Base-by-base conservation (phyloP, 495 filamentous ascomycete species). In the Hypoxylon trugodes region DNA sequence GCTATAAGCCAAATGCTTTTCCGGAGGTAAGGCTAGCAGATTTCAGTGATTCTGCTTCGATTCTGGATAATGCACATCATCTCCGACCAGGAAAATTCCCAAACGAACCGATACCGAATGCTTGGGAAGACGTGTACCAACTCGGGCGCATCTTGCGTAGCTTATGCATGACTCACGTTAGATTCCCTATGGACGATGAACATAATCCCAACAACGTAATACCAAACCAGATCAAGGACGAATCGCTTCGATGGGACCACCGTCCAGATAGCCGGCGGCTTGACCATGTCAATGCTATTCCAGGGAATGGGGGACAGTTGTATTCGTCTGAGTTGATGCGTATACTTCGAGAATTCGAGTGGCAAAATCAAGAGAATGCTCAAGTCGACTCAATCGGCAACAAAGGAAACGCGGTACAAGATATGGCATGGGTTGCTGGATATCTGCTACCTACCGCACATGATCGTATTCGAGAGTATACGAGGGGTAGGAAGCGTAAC, bases 81-180 rank as follows among this genome's bases (percentile, higher is more conserved):
- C 3, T 43, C n/a, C 15, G 26, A 13, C 53, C 30, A 10, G 53
- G 53, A 10, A 3, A 22, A 9, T 49, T 26, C 12, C 1, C 3
- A 3, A 1, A n/a, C 0, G 37, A 51, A 21, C 2, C 9, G 2
- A 4, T 16, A n/a, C 33, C 9, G 16, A 28, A 28, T 9, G 12
- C 4, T 3, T 51, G 56, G 56, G 56, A 59, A 30, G 56, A 59
- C 19, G 7, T 45, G 2, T 51, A 59, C 19, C 15, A 35, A 2
- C 4, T 59, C 12, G 56, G 56, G 12, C 19, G 36, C 28, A n/a
- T 59, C 1, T 30, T 59, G 1, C 56, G 56, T 5, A 33, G 19
- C 13, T 30, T 59, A 15, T 59, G 56, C 28, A 59, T 59, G 56
- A 28, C 56, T 0, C 56, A 59, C 22, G 28, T 59, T 28, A 7